Evolutionary conservation across 2,329 filamentous ascomycete genomes (phyloP).

Genomic region (Hymenoscyphus scutula): DNA sequence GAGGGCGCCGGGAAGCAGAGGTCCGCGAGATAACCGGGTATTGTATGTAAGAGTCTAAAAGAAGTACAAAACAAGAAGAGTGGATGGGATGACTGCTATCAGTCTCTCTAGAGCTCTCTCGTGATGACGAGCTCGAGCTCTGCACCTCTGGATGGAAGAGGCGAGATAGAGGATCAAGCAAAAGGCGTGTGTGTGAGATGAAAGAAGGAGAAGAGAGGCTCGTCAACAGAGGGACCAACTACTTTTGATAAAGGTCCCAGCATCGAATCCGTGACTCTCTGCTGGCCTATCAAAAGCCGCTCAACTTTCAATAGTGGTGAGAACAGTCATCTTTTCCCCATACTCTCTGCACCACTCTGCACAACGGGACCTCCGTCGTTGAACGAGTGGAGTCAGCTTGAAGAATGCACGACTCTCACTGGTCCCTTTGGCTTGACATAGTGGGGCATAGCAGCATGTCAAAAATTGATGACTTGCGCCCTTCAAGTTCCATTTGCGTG

Average conservation of each 20-base stretch:
- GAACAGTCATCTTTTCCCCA: neutral
- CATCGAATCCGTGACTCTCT: neutral
- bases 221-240: neutral
- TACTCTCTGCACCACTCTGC: neutral
- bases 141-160: neutral
- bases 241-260: conserved; percentile 10
- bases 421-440: neutral
- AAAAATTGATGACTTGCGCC: conserved; percentile 27
- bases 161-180: neutral
- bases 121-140: neutral
- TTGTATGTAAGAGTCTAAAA: neutral
- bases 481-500: conserved; percentile 16
- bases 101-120: too few species aligned
- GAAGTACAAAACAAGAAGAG: neutral
- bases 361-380: conserved; percentile 5
- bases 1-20: conserved; percentile 28
- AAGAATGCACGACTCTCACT: neutral
- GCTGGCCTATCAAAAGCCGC: neutral
- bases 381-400: neutral
- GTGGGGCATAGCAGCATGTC: neutral
- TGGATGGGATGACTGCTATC: neutral
- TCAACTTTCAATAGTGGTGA: neutral
- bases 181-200: conserved; percentile 12
- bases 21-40: neutral
- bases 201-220: neutral